Conservation (phyloP, 2,329 filamentous ascomycete genomes). For the Cordyceps javanica region DNA sequence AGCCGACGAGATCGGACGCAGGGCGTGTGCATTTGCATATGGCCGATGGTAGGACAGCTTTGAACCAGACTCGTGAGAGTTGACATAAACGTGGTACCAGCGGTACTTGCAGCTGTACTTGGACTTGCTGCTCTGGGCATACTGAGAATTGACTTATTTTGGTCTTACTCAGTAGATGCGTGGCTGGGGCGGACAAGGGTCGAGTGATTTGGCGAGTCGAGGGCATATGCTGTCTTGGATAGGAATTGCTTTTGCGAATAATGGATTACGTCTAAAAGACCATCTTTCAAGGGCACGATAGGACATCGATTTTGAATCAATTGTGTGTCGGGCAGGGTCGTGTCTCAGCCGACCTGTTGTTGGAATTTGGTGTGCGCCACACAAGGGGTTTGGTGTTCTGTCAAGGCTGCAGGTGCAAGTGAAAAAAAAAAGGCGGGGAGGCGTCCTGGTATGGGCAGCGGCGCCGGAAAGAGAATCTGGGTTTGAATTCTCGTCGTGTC, state of each 20-base stretch:
- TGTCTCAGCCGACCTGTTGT: constrained; percentile 4
- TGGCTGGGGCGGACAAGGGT: not conserved
- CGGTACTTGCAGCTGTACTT: too few species aligned
- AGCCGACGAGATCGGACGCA: constrained; percentile 9
- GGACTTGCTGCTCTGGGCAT: too few species aligned
- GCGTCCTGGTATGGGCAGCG: too few species aligned
- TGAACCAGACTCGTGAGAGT: not conserved
- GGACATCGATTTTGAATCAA: constrained; percentile 2
- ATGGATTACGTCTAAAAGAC: too few species aligned
- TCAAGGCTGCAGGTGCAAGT: not conserved
- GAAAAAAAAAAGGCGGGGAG: not conserved
- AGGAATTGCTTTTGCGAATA: not conserved
- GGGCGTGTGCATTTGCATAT: constrained; percentile 7
- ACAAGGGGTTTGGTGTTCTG: not conserved
- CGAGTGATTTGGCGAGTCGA: not conserved
- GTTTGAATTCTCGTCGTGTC: not conserved
- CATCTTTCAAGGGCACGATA: not conserved
- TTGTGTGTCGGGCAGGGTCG: not conserved
- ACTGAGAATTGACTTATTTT: too few species aligned
- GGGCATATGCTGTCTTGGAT: not conserved
- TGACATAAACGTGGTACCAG: not conserved
- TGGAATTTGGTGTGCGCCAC: constrained; percentile 1
- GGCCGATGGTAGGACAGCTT: not conserved
- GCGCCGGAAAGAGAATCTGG: too few species aligned
- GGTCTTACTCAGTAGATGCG: too few species aligned